Base-by-base conservation (phyloP, 257 asterid genomes). In the Lithospermum erythrorhizon region DNA sequence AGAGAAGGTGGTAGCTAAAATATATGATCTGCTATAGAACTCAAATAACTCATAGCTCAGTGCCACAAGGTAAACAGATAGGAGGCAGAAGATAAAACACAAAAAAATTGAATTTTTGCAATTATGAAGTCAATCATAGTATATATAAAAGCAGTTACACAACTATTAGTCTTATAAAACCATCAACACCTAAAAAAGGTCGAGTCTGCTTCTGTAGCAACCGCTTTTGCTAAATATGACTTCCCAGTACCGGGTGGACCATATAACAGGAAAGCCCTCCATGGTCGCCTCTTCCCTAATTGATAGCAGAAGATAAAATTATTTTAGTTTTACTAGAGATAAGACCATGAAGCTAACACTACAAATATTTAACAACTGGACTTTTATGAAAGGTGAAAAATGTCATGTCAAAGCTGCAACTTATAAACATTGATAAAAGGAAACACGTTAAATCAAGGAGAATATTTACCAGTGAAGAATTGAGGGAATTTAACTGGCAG, bases 161-260 rank as follows among this genome's bases (percentile, higher is more conserved):
- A 41, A 41, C 13, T 11, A 41, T 41, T 14, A 3, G 18, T 41
- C 18, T 41, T 41, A 41, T 37, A 41, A 2, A 41, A 41, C 18
- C 17, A 11, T 41, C 49, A 41, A 47, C 68, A 89, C 98, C 98
- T 93, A 78, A 82, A 91, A 72, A 91, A 91, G 0, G 98, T 91
- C 7, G 98, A 91, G 72, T 91, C 98, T 10, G 98, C 98, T 81
- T 91, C 98, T 10, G 98, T 91, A 61, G 98, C 98, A 78, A 91
- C 98, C 67, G 98, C 98, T 78, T 91, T 91, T 22, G 98, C 98
- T 74, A 91, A 72, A 80, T 88, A 91, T 55, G 98, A 91, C 80
- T 91, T 91, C 65, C 98, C 98, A 0, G 97, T 91, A 62, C 98
- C 98, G 53, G 98, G 98, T 41, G 98, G 98, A 68, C 98, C 98